phyloP scores from a whole-genome alignment of 495 filamentous ascomycete genomes.

The Aspergillus egyptiacus region DNA sequence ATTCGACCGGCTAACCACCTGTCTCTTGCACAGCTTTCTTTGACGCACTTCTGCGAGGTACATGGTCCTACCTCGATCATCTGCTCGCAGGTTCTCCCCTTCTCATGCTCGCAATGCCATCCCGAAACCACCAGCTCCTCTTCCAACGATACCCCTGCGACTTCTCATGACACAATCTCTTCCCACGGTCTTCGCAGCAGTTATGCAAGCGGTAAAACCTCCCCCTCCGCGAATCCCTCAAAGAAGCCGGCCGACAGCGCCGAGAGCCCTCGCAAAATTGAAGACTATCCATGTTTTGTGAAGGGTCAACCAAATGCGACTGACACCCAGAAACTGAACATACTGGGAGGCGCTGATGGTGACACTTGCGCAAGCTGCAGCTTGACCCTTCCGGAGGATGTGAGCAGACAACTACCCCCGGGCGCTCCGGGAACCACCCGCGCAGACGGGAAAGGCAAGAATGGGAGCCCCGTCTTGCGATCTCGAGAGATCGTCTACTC shows the following conservation, averaged over 20 bases:
- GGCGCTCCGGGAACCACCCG: slow-evolving; percentile 47
- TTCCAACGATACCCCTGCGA: slow-evolving; percentile 29
- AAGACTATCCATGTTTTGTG: slow-evolving; percentile 43
- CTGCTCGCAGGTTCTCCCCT: slow-evolving; percentile 82
- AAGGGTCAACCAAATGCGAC: slow-evolving; percentile 27
- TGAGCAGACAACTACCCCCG: slow-evolving; percentile 48
- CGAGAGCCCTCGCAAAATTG: slow-evolving; percentile 33
- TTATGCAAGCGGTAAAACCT: slow-evolving; percentile 13
- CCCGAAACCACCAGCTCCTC: slow-evolving; percentile 31
- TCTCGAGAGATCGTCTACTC: slow-evolving; percentile 46
- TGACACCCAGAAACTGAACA: slow-evolving; percentile 29
- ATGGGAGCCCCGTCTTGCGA: slow-evolving; percentile 54
- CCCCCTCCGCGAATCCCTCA: slow-evolving; percentile 14
- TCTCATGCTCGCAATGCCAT: slow-evolving; percentile 69
- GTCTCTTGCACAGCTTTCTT: slow-evolving; percentile 59
- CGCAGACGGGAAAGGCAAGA: slow-evolving; percentile 44
- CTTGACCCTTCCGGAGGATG: slow-evolving; percentile 48
- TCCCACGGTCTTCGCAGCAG: slow-evolving; percentile 17
- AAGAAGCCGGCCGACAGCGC: slow-evolving; percentile 15
- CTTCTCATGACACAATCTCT: slow-evolving; percentile 25
- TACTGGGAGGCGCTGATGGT: slow-evolving; percentile 32
- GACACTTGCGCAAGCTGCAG: slow-evolving; percentile 56
- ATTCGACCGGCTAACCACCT: slow-evolving; percentile 4
- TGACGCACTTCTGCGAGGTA: slow-evolving; percentile 94
- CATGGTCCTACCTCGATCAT: slow-evolving; percentile 94